Evolutionary conservation across 345 rosid genomes (phyloP), one percentile per base, ranked within the genome.

Genomic region (Gossypium australe): DNA sequence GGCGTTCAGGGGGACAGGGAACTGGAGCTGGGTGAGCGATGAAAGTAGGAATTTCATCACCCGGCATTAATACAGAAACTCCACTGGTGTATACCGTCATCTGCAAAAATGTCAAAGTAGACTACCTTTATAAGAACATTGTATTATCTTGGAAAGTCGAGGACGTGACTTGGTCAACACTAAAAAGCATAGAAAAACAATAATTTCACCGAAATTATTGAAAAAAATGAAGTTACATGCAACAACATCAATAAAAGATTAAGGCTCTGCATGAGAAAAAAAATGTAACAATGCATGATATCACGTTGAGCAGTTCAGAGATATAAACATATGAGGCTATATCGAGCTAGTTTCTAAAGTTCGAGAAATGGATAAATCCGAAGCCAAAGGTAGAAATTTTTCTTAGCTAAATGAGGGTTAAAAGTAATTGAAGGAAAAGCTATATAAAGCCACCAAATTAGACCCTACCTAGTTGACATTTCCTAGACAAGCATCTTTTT

Each of bases 11-110:
- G 1, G 78, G 87, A 77, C 85, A 76, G 17, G 98, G 89, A 67
- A 79, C 84, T 0, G 98, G 98, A 8, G 86, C 96, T 44, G 91
- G 98, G 65, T 84, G 90, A 2, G 92, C 98, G 3, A 95, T 89
- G 85, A 83, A 95, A 0, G 99, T 85, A 8, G 99, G 99, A 11
- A 95, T 75, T 34, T 81, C 82, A 13, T 91, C 93, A 81, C 99
- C 99, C 2, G 99, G 99, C 99, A 95, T 95, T 81, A 95, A 62
- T 6, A 95, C 99, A 0, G 98, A 95, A 70, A 95, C 94, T 14
- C 96, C 98, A 47, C 78, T 89, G 9, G 89, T 78, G 73, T 92
- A 93, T 43, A 90, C 76, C 9, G 87, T 89, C 97, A 91, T 89
- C 98, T 95, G 92, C 80, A 57, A 13, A 57, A 8, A 57, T 57